A percentile compares a stretch with the other conserved stretches of the same genome.
Evolutionary conservation across 2,329 filamentous ascomycete species (phyloP).

Genomic region (Penicillium sp.): DNA sequence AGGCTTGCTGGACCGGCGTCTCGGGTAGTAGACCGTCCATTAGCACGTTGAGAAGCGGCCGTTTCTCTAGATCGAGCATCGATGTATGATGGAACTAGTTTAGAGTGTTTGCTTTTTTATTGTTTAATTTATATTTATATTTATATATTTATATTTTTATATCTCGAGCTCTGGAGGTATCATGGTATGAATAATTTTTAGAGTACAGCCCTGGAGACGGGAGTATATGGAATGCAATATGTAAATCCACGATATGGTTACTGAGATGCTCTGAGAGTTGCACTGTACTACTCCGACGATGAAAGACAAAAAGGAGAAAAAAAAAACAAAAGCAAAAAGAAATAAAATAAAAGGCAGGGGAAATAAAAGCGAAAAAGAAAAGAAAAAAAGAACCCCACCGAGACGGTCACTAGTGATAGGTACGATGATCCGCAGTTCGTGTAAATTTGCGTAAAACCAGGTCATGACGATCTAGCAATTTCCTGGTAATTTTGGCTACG

Average conservation of each 20-base stretch:
- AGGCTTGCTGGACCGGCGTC: background rate
- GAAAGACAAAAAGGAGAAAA: background rate
- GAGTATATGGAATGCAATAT: too few species aligned
- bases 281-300: too few species aligned
- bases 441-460: conserved; percentile 25
- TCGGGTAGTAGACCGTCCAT: background rate
- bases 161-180: too few species aligned
- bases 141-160: background rate
- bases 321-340: background rate
- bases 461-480: conserved; percentile 20
- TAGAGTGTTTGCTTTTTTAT: background rate
- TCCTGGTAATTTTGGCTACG: conserved; percentile 11
- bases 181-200: too few species aligned
- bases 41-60: conserved; percentile 10
- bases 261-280: background rate
- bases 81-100: conserved; percentile 1
- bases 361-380: background rate
- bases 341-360: background rate
- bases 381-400: background rate
- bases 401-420: conserved; percentile 18
- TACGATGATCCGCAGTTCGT: conserved; percentile 26
- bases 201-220: too few species aligned
- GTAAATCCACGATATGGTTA: background rate
- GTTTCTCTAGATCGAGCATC: conserved; percentile 6
- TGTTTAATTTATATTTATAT: background rate